Evolutionary conservation across 345 rosid species (phyloP).

Genomic region (Moringa oleifera): DNA sequence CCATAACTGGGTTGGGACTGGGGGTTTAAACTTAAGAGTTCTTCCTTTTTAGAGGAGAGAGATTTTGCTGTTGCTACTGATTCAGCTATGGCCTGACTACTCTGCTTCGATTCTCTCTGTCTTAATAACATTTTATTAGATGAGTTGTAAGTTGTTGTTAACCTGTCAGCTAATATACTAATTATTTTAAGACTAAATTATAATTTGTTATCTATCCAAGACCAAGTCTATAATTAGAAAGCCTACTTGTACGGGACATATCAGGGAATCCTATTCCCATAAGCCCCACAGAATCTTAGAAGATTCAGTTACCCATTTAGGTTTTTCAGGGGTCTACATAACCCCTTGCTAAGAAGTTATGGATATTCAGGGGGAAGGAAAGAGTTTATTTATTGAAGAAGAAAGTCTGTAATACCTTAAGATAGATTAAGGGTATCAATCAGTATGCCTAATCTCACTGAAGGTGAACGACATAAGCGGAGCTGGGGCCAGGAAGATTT

Average conservation of each 20-base stretch:
- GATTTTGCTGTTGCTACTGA: no score
- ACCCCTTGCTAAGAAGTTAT: background rate
- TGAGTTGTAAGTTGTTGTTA: no score
- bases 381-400: background rate
- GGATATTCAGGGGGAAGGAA: background rate
- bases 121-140: no score
- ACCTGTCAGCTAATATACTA: no score
- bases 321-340: background rate
- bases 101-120: no score
- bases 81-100: no score
- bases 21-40: no score
- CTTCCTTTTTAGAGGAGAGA: no score
- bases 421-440: background rate
- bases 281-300: conserved; percentile 2
- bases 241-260: background rate
- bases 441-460: conserved; percentile 7
- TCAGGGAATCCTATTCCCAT: background rate
- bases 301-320: background rate
- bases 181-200: background rate
- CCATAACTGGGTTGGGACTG: no score
- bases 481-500: background rate
- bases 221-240: background rate
- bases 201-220: background rate
- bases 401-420: background rate
- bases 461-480: background rate